Conservation (phyloP, 805 yeast genomes). For the Starmerella apis region DNA sequence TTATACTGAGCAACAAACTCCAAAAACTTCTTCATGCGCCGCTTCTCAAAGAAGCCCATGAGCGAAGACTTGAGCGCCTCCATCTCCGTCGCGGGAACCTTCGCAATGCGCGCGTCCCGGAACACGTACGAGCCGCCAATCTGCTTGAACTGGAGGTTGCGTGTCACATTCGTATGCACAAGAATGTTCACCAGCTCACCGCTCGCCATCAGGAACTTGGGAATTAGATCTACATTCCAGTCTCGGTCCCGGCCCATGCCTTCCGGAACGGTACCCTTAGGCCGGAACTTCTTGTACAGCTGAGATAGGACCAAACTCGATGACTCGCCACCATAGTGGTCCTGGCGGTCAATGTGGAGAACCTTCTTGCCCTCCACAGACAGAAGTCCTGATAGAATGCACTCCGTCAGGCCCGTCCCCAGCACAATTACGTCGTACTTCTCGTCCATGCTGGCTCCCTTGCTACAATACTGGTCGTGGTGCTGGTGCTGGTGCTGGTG, state of each 20-base stretch:
- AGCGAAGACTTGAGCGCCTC: conserved; percentile 87
- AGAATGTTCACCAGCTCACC: conserved; percentile 94
- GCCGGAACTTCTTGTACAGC: conserved; percentile 77
- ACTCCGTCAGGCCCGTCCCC: conserved; percentile 92
- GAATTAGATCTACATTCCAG: conserved; percentile 96
- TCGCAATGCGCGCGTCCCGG: conserved; percentile 79
- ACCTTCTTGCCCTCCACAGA: conserved; percentile 98
- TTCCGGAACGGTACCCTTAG: conserved; percentile 40
- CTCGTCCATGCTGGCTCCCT: conserved; percentile 59
- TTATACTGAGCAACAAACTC: conserved; percentile 76
- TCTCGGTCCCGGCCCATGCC: conserved; percentile 87
- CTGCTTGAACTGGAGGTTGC: conserved; percentile 93
- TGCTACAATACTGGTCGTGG: background rate
- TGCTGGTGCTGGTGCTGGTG: no score
- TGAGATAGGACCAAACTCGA: conserved; percentile 35
- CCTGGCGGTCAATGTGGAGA: conserved; percentile 89
- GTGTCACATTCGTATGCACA: conserved; percentile 89
- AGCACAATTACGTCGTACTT: conserved; percentile 92
- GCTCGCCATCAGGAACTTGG: conserved; percentile 93
- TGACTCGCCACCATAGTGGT: conserved; percentile 71
- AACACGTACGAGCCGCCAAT: conserved; percentile 93
- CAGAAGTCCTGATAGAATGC: conserved; percentile 83
- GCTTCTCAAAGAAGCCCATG: conserved; percentile 93
- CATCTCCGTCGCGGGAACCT: conserved; percentile 83
- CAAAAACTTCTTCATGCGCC: conserved; percentile 84